phyloP scores from a whole-genome alignment of 495 filamentous ascomycete genomes.

The Bombardia bombarda region DNA sequence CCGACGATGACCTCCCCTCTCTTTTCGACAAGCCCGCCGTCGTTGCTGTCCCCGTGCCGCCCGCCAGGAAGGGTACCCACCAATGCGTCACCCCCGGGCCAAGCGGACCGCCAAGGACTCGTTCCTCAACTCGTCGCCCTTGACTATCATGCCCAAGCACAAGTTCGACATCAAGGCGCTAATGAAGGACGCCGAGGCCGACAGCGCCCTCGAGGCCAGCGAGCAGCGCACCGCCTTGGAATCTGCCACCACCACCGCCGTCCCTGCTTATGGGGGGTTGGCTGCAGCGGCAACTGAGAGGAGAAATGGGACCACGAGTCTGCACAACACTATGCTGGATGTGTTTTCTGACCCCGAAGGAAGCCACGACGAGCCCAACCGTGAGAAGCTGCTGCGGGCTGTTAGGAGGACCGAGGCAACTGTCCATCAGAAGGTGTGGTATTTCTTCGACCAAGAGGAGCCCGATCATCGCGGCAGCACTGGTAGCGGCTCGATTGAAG shows the following conservation, averaged over 20 bases:
- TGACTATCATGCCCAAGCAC: slow-evolving; percentile 48
- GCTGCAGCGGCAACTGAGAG: slow-evolving; percentile 2
- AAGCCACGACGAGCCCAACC: slow-evolving; percentile 45
- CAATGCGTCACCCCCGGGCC: slow-evolving; percentile 22
- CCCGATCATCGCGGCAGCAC: slow-evolving; percentile 4
- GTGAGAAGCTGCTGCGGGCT: slow-evolving; percentile 56
- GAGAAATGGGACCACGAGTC: slow-evolving; percentile 10
- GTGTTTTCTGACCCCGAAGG: slow-evolving; percentile 39
- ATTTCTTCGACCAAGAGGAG: slow-evolving; percentile 54
- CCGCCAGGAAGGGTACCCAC: not conserved
- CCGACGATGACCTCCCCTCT: slow-evolving; percentile 15
- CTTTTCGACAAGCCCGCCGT: slow-evolving; percentile 9
- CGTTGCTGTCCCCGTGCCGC: not conserved
- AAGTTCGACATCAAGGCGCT: slow-evolving; percentile 62
- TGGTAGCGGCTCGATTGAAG: slow-evolving; percentile 17
- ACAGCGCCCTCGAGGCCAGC: slow-evolving; percentile 49
- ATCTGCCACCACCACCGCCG: too few species aligned
- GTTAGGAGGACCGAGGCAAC: slow-evolving; percentile 69
- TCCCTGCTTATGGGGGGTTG: slow-evolving; percentile 20
- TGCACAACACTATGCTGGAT: slow-evolving; percentile 29
- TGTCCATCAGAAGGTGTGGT: slow-evolving; percentile 51
- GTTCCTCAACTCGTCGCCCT: slow-evolving; percentile 32
- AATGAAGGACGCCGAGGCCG: slow-evolving; percentile 49
- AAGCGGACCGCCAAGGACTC: slow-evolving; percentile 31
- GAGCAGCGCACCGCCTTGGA: slow-evolving; percentile 44